Base-by-base conservation (phyloP, 2,329 filamentous ascomycete species). In the Beauveria medogensis region DNA sequence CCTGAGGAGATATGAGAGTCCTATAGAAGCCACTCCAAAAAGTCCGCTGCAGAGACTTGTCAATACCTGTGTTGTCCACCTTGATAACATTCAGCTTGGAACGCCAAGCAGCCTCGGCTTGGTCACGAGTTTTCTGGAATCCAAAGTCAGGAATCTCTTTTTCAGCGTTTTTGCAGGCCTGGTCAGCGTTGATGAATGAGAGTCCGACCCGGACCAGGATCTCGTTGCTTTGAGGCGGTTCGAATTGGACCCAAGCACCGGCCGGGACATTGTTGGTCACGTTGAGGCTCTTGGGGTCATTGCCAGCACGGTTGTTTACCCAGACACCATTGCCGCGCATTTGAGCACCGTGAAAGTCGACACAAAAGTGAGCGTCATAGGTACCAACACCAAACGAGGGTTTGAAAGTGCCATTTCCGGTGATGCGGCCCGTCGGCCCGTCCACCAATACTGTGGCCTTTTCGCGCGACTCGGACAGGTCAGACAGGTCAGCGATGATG, bases 11-110 rank as follows among this genome's bases (percentile, higher is more conserved):
- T 55, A 91, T 81, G 77, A 90, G 79, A 0, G 83, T 77, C 40
- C 88, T 78, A 67, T 91, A 91, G 6, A 87, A 73, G 1, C 87
- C 87, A 48, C 85, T 88, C 87, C 87, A 91, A 66, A 91, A 90
- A 0, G 83, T 80, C 4, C 77, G 83, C 68, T 87, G 82, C 26
- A 90, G 67, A 16, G 80, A 76, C 59, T 79, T 80, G 10, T 82
- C 81, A 4, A 84, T 80, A 0, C 79, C 79, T 0, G 69, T 77
- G 1, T 79, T 73, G 63, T 89, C 78, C 3, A 91, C 73, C 28
- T 76, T 72, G 30, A 91, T 75, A 0, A 81, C 80, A 1, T 76
- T 74, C 47, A 91, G 71, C 69, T 90, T 90, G 9, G 82, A 74
- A 50, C 76, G 78, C 88, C 88, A 91, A 0, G 76, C 80, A 10